Evolutionary conservation across 2,329 filamentous ascomycete species (phyloP).

Genomic region (Geosmithia flava): DNA sequence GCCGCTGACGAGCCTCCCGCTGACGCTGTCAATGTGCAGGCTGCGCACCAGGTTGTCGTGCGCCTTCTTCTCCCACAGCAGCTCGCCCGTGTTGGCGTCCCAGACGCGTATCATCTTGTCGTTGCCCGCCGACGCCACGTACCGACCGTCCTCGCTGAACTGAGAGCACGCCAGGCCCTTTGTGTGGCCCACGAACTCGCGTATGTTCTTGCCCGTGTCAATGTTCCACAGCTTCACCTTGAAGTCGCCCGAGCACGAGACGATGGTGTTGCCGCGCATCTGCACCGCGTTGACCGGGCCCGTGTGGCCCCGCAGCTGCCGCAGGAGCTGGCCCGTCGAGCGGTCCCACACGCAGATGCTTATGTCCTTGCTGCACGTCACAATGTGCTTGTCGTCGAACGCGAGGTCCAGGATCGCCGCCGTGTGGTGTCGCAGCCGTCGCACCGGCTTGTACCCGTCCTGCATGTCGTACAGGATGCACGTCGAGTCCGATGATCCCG

Average conservation of each 20-base stretch:
- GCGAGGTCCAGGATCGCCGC: conserved; percentile 89
- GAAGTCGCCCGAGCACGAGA: conserved; percentile 89
- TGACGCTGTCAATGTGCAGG: conserved; percentile 79
- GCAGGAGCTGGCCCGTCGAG: conserved; percentile 59
- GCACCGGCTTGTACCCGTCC: conserved; percentile 66
- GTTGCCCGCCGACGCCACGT: conserved; percentile 87
- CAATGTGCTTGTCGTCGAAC: conserved; percentile 83
- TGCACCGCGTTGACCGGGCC: conserved; percentile 96
- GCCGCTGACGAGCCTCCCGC: conserved; percentile 76
- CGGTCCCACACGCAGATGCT: conserved; percentile 94
- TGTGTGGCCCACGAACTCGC: conserved; percentile 81
- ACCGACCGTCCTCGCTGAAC: conserved; percentile 89
- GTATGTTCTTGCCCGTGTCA: conserved; percentile 74
- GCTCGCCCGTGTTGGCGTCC: conserved; percentile 81
- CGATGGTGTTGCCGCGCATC: conserved; percentile 81
- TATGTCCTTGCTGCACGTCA: conserved; percentile 93
- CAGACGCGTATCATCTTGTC: conserved; percentile 94
- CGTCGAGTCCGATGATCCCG: conserved; percentile 82
- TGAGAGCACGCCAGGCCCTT: conserved; percentile 93
- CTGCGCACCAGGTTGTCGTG: conserved; percentile 81
- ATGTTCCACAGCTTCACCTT: conserved; percentile 94
- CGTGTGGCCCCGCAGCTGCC: conserved; percentile 71
- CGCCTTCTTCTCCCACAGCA: conserved; percentile 67
- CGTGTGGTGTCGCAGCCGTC: conserved; percentile 64
- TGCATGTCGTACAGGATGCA: conserved; percentile 87